Conservation (phyloP, 345 rosid genomes). For the Eucalyptus leucophloia region DNA sequence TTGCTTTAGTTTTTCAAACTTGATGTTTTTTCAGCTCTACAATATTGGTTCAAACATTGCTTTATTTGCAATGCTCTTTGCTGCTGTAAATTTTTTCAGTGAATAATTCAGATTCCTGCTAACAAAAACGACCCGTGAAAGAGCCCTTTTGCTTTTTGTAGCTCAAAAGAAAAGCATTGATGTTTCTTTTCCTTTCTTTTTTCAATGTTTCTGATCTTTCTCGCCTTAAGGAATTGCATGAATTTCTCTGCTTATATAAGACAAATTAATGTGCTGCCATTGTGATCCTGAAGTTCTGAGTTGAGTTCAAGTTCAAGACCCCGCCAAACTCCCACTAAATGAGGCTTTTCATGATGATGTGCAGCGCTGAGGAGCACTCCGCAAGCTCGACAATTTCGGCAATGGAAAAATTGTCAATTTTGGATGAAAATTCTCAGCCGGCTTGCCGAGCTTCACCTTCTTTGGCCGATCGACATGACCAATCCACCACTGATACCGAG, state of each 20-base stretch:
- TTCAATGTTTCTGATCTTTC: not conserved
- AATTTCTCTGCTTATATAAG: not conserved
- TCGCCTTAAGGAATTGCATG: not conserved
- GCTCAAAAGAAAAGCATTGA: slow-evolving; percentile 8
- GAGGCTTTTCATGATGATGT: not conserved
- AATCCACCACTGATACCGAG: slow-evolving; percentile 28
- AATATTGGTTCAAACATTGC: not conserved
- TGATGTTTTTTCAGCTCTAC: not conserved
- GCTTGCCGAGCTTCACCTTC: slow-evolving; percentile 45
- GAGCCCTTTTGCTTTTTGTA: slow-evolving; percentile 33
- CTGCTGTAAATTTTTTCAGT: slow-evolving; percentile 1
- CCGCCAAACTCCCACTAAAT: not conserved
- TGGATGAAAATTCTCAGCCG: slow-evolving; percentile 32
- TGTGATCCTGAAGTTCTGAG: not conserved
- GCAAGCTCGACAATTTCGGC: not conserved
- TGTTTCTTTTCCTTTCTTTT: slow-evolving; percentile 5
- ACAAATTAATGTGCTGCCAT: not conserved
- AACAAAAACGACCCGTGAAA: slow-evolving; percentile 24
- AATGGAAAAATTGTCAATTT: slow-evolving; percentile 31
- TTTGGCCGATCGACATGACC: slow-evolving; percentile 40
- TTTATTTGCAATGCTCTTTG: not conserved
- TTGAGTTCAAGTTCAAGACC: not conserved
- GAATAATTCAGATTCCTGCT: slow-evolving; percentile 13
- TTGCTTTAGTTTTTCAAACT: slow-evolving; percentile 24
- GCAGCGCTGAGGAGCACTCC: slow-evolving; percentile 15